Conservation (phyloP, 225 moss, liverwort and hornwort species). For the Ulota crispa region DNA sequence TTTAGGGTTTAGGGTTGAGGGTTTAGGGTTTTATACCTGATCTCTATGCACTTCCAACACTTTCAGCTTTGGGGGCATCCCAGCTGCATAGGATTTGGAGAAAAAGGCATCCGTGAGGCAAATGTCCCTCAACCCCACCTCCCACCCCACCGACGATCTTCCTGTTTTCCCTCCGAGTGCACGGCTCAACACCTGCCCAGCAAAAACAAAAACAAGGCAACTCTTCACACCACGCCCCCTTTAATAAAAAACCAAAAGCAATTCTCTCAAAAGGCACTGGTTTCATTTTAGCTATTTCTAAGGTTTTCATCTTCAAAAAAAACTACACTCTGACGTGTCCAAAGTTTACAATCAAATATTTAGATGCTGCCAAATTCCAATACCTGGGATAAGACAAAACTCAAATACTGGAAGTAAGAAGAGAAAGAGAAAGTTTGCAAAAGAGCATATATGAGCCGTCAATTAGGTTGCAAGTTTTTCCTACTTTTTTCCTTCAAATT, state of each 20-base stretch:
- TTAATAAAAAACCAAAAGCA: background rate
- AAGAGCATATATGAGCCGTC: background rate
- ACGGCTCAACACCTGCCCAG: constrained; percentile 66
- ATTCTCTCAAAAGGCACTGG: background rate
- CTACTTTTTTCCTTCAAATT: too few relatives aligned
- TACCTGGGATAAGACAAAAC: background rate
- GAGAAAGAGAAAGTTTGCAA: too few relatives aligned
- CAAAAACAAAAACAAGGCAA: background rate
- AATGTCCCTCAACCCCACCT: constrained; percentile 74
- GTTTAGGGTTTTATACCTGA: constrained; percentile 47
- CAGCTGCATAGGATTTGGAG: constrained; percentile 69
- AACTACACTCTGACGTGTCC: background rate
- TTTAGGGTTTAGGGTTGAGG: too few relatives aligned
- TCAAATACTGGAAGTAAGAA: too few relatives aligned
- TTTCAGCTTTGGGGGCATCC: constrained; percentile 59
- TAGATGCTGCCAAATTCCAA: background rate
- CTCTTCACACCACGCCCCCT: background rate
- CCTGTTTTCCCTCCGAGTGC: constrained; percentile 95
- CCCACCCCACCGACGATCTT: constrained; percentile 78
- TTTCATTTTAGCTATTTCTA: background rate
- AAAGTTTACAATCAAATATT: too few relatives aligned
- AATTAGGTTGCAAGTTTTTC: background rate
- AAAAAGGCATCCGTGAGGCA: constrained; percentile 60
- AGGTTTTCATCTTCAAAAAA: background rate
- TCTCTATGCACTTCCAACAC: constrained; percentile 76